Conservation (phyloP, 306 rosid genomes). For the Delonix regia region DNA sequence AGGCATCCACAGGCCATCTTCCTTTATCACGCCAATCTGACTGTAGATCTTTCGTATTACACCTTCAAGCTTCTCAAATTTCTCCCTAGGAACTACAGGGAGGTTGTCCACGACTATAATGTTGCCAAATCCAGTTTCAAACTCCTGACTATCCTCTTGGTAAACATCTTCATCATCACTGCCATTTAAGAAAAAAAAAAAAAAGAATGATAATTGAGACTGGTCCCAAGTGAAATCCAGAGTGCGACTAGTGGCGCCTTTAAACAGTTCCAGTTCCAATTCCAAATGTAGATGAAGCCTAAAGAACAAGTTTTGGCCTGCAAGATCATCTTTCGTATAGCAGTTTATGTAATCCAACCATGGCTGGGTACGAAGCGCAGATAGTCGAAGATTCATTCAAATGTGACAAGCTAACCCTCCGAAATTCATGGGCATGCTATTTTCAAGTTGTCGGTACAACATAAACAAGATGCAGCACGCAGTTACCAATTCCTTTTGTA, state of each 20-base stretch:
- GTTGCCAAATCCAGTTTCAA: constrained; percentile 61
- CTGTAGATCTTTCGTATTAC: constrained; percentile 66
- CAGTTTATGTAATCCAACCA: background rate
- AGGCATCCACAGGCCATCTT: constrained; percentile 74
- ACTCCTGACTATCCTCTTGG: constrained; percentile 52
- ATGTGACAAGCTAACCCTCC: background rate
- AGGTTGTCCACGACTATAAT: constrained; percentile 66
- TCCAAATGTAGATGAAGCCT: background rate
- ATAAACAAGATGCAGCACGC: background rate
- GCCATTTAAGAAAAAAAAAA: background rate
- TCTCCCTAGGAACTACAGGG: constrained; percentile 65
- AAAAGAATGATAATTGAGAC: background rate
- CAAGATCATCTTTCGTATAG: background rate
- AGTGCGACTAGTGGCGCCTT: background rate
- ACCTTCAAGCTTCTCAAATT: constrained; percentile 65
- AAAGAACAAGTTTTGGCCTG: background rate
- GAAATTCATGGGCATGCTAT: background rate
- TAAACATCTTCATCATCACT: constrained; percentile 64
- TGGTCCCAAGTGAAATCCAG: background rate
- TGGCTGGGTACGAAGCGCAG: background rate
- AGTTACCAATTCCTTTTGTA: background rate
- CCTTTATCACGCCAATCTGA: constrained; percentile 66
- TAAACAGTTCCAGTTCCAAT: background rate
- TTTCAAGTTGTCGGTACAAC: background rate
- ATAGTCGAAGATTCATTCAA: background rate